Conservation (phyloP, 2,329 filamentous ascomycete genomes). For the Colletotrichum viniferum region DNA sequence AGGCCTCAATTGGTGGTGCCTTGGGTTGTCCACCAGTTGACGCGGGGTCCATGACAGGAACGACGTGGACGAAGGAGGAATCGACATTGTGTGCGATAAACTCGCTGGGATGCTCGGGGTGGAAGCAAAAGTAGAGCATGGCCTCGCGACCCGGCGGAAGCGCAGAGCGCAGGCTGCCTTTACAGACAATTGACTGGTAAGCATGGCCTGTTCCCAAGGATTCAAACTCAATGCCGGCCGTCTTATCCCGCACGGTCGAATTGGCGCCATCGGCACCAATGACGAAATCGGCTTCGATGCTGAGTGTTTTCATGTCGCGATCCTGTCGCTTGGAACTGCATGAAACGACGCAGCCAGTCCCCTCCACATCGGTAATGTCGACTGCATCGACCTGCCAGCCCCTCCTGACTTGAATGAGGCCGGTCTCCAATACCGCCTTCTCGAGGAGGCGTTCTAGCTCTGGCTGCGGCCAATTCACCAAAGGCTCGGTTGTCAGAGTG, state of each 20-base stretch:
- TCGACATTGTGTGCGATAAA: conserved; percentile 10
- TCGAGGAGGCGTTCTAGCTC: conserved; percentile 4
- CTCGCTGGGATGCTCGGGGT: conserved; percentile 9
- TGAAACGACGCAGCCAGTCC: conserved; percentile 4
- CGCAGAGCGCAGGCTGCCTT: conserved; percentile 7
- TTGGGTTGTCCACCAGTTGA: not conserved
- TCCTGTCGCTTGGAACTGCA: not conserved
- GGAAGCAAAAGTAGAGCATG: conserved; percentile 18
- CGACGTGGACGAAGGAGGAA: conserved; percentile 6
- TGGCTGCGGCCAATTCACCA: conserved; percentile 11
- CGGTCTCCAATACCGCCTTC: not conserved
- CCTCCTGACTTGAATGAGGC: not conserved
- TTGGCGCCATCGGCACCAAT: conserved; percentile 11
- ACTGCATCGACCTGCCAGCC: conserved; percentile 5
- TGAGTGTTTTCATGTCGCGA: not conserved
- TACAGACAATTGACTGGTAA: conserved; percentile 9
- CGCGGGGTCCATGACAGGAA: not conserved
- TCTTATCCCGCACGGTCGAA: conserved; percentile 3
- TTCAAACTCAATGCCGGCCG: not conserved
- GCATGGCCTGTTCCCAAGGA: not conserved
- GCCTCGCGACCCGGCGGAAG: conserved; percentile 3
- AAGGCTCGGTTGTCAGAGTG: conserved; percentile 14
- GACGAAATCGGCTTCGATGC: conserved; percentile 3
- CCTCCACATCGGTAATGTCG: not conserved
- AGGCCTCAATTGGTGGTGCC: conserved; percentile 4